Conservation (phyloP, 441 rosid species). For the Euphorbia corollata region DNA sequence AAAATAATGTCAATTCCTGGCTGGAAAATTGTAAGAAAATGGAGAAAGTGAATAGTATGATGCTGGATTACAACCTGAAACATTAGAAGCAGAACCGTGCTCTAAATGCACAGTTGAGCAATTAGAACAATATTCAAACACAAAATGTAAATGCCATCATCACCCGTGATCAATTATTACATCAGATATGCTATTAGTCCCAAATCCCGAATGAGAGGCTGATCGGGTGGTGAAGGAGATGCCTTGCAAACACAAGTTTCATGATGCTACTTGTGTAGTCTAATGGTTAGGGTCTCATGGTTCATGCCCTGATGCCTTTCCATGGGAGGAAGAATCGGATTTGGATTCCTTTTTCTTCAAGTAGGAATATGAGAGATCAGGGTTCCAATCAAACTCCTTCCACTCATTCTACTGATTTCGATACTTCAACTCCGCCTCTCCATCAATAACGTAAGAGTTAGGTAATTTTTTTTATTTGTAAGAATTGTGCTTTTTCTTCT, state of each 20-base stretch:
- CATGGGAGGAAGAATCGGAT: constrained; percentile 41
- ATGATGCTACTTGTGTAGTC: constrained; percentile 58
- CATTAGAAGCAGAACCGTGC: too few species aligned
- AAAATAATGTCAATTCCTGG: too few species aligned
- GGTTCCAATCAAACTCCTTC: background rate
- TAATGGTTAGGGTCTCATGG: constrained; percentile 73
- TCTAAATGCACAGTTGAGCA: too few species aligned
- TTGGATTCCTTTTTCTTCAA: constrained; percentile 35
- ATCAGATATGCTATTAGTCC: too few species aligned
- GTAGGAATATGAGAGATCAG: constrained; percentile 31
- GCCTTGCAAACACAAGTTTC: constrained; percentile 83
- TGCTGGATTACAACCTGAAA: too few species aligned
- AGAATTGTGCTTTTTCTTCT: too few species aligned
- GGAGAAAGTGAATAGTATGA: too few species aligned
- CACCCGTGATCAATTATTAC: too few species aligned
- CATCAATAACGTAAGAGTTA: constrained; percentile 5
- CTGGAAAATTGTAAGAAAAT: too few species aligned
- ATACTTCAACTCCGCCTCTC: constrained; percentile 9
- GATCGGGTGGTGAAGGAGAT: constrained; percentile 62
- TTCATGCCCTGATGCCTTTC: constrained; percentile 84
- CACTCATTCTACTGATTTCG: constrained; percentile 16
- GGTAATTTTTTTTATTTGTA: too few species aligned
- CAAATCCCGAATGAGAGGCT: constrained; percentile 30
- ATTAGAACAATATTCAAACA: too few species aligned
- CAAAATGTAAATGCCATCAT: too few species aligned